Evolutionary conservation across 306 rosid genomes (phyloP).

Genomic region (Benincasa hispida): DNA sequence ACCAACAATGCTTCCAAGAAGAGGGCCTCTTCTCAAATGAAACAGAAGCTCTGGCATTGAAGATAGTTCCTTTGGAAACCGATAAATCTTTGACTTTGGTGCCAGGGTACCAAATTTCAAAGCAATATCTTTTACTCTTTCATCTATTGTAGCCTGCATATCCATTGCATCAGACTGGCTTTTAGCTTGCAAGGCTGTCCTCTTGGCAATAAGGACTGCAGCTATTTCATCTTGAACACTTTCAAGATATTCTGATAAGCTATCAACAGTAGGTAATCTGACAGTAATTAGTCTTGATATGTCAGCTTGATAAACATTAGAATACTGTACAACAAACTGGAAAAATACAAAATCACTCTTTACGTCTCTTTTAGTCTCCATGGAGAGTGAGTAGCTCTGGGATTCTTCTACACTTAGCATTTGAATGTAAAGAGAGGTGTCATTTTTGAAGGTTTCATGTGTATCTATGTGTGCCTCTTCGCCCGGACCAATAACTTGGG

Average conservation of each 20-base stretch:
- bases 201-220: slow-evolving; percentile 75
- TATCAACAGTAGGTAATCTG: slow-evolving; percentile 67
- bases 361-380: slow-evolving; percentile 76
- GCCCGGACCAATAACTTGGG: slow-evolving; percentile 91
- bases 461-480: slow-evolving; percentile 84
- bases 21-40: slow-evolving; percentile 85
- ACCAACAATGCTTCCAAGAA: slow-evolving; percentile 81
- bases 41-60: slow-evolving; percentile 74
- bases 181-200: slow-evolving; percentile 66
- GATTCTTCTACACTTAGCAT: slow-evolving; percentile 91
- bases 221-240: slow-evolving; percentile 85
- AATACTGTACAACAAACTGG: slow-evolving; percentile 52
- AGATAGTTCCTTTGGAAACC: slow-evolving; percentile 75
- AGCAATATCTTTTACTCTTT: slow-evolving; percentile 78
- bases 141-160: slow-evolving; percentile 63
- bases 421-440: slow-evolving; percentile 63
- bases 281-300: slow-evolving; percentile 71
- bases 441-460: slow-evolving; percentile 63
- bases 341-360: slow-evolving; percentile 43
- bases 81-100: slow-evolving; percentile 59
- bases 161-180: slow-evolving; percentile 50
- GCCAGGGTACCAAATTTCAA: slow-evolving; percentile 60
- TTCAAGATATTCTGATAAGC: slow-evolving; percentile 66
- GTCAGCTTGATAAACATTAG: slow-evolving; percentile 57
- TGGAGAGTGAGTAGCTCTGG: slow-evolving; percentile 69